phyloP scores from a whole-genome alignment of 805 yeast genomes.

The Saccharomycopsis fodiens region DNA sequence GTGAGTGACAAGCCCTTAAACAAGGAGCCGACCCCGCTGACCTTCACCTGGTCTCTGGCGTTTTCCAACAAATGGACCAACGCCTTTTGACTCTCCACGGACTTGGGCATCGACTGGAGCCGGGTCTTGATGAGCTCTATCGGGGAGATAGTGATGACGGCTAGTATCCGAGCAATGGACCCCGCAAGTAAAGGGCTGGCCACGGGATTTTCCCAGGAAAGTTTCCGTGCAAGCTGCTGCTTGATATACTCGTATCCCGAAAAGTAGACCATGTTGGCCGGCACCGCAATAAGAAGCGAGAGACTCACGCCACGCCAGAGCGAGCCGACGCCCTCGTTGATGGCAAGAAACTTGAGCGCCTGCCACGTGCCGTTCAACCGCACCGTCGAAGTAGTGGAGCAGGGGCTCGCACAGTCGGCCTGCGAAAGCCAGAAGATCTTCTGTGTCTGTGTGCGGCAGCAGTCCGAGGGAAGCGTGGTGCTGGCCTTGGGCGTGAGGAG shows the following conservation, averaged over 20 bases:
- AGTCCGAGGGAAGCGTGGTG: slow-evolving; percentile 29
- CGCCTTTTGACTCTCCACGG: slow-evolving; percentile 24
- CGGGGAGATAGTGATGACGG: slow-evolving; percentile 84
- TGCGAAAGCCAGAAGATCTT: slow-evolving; percentile 23
- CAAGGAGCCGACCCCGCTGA: slow-evolving; percentile 54
- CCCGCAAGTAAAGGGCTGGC: slow-evolving; percentile 82
- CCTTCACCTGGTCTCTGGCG: slow-evolving; percentile 40
- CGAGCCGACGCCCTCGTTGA: slow-evolving; percentile 66
- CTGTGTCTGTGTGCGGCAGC: slow-evolving; percentile 19
- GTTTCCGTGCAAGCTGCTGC: slow-evolving; percentile 56
- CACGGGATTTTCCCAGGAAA: slow-evolving; percentile 13
- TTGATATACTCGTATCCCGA: slow-evolving; percentile 86
- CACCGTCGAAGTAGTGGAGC: slow-evolving; percentile 25
- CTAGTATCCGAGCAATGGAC: slow-evolving; percentile 67
- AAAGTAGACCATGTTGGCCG: slow-evolving; percentile 88
- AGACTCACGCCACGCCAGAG: slow-evolving; percentile 86
- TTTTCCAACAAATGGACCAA: slow-evolving; percentile 46
- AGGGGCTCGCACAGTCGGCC: slow-evolving; percentile 9
- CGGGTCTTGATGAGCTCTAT: slow-evolving; percentile 82
- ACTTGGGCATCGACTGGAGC: slow-evolving; percentile 76
- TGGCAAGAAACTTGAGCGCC: slow-evolving; percentile 58
- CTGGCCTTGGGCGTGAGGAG: slow-evolving; percentile 28
- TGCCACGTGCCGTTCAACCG: slow-evolving; percentile 61
- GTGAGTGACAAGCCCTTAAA: slow-evolving; percentile 86
- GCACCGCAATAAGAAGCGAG: slow-evolving; percentile 82